These are phyloP conservation scores for Aspergillus asperescens DNA, from an alignment of 495 filamentous ascomycete genomes.

Conservation along the genomic window DNA sequence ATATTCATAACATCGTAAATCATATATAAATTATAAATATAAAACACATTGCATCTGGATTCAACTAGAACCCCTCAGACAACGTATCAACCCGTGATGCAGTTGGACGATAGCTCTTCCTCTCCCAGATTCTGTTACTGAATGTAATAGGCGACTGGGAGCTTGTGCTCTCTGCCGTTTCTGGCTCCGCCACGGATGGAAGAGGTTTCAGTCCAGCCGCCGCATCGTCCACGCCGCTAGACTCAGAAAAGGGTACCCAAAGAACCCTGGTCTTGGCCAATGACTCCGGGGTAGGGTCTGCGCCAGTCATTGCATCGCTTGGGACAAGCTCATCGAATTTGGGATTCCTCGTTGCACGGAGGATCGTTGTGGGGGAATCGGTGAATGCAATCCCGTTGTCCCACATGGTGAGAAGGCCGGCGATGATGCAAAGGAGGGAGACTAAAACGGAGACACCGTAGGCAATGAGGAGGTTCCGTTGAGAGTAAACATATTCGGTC, in stretches of 20 bases:
- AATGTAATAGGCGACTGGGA: neutral
- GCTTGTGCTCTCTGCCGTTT: neutral
- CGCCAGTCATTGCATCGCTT: neutral
- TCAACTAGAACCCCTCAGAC: neutral
- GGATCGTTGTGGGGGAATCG: conserved; percentile 1
- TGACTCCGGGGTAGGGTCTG: neutral
- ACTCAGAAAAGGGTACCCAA: neutral
- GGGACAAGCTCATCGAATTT: conserved; percentile 7
- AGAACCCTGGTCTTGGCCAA: neutral
- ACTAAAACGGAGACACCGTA: conserved; percentile 6
- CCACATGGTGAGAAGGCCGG: conserved; percentile 3
- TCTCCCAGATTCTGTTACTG: neutral
- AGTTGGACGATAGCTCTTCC: neutral
- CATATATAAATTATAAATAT: neutral
- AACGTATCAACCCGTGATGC: neutral
- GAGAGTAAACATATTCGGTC: conserved; percentile 3
- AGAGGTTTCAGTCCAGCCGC: conserved; percentile 2
- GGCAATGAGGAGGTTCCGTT: conserved; percentile 4
- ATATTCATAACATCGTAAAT: neutral
- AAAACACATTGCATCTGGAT: neutral
- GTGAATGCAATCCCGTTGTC: conserved; percentile 1
- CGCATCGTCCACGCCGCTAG: neutral
- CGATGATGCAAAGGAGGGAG: conserved; percentile 4
- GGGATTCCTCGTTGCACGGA: conserved; percentile 1
- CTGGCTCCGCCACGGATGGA: neutral